Evolutionary conservation across 768 basidiomycete species (phyloP), one percentile per base, ranked within the genome.

Genomic region (Cystobasidium ongulense): DNA sequence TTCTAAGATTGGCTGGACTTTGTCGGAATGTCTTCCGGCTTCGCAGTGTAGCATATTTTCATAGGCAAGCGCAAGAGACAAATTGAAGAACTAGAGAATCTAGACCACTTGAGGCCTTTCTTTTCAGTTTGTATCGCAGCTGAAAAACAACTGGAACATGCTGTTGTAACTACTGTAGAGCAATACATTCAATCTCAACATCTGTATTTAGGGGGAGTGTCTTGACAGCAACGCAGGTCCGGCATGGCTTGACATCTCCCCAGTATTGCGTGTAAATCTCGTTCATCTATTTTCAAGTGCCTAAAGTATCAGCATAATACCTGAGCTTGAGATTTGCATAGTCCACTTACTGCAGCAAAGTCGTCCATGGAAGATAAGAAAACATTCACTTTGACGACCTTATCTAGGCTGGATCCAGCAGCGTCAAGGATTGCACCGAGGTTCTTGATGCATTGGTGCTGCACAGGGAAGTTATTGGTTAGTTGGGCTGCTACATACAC

Each of bases 391-490:
- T 61, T 61, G 13, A 61, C 57, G 23, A 61, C 57, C 23, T 61
- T 61, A 25, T 61, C 57, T 17, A 61, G 18, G 36, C 31, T 61
- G 31, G 57, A 33, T 38, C 57, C 57, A 4, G 57, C 57, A 18
- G 57, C 57, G 21, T 61, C 57, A 33, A 61, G 57, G 36, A 61
- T 38, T 15, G 57, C 57, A 23, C 36, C 31, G 13, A 61, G 57
- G 23, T 61, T 61, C 23, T 61, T 11, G 7, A 61, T 61, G 57
- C 57, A 61, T 61, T 61, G 57, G 57, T 61, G 57, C 57, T 61
- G 25, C 4, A 4, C 17, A 17, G 36, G 29, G 3, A 61, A 4
- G 7, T 3, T 3, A 33, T 10, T 33, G 4, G 31, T 31, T n/a
- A 61, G 29, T n/a, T 18, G 57, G 29, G 13, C 13, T 33, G 13